Evolutionary conservation across 768 basidiomycete species (phyloP).

Genomic region (Pulveroboletus sp.): DNA sequence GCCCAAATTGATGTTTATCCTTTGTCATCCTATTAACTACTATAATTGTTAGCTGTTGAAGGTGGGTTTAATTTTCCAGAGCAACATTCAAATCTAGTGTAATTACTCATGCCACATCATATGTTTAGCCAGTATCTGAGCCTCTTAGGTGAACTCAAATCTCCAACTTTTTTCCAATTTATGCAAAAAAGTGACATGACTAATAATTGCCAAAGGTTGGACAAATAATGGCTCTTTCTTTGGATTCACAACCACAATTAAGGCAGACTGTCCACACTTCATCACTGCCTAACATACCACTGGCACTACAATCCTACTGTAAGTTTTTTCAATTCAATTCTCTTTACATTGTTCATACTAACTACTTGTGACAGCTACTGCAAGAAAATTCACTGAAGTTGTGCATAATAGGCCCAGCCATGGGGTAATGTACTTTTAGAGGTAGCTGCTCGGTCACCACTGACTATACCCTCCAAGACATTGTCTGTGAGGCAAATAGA

Average conservation of each 20-base stretch:
- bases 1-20: background rate
- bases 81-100: background rate
- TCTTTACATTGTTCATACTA: background rate
- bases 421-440: conserved; percentile 9
- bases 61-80: background rate
- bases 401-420: conserved; percentile 1
- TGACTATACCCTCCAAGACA: conserved; percentile 11
- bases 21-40: background rate
- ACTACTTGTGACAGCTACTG: conserved; percentile 8
- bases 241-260: conserved; percentile 10
- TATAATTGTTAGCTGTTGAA: background rate
- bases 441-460: background rate
- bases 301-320: conserved; percentile 8
- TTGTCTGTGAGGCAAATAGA: conserved; percentile 4
- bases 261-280: conserved; percentile 1
- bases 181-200: background rate
- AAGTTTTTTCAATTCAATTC: background rate
- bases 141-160: background rate
- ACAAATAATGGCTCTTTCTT: conserved; percentile 16
- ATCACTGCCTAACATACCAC: background rate
- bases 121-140: background rate
- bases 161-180: background rate
- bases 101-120: background rate
- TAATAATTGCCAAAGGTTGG: background rate
- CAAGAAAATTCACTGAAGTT: conserved; percentile 11